A percentile compares a stretch with the other conserved stretches of the same genome.
Conservation (phyloP, 495 filamentous ascomycete genomes). For the Haplographium delicatum region DNA sequence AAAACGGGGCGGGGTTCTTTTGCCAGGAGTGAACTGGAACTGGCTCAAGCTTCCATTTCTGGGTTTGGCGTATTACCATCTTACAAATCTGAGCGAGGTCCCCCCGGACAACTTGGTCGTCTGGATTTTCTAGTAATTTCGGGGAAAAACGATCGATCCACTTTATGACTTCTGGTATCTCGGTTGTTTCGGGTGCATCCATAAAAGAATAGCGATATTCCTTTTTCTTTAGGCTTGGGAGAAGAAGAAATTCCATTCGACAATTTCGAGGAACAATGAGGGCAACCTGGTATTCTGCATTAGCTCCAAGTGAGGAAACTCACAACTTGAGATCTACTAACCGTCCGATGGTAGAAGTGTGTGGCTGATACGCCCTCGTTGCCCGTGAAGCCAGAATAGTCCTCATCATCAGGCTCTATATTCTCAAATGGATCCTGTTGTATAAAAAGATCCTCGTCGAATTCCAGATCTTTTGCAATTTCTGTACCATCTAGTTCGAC, state of each 20-base stretch:
- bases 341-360: slow-evolving; percentile 34
- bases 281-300: slow-evolving; percentile 13
- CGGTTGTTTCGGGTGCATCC: background rate
- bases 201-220: background rate
- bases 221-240: background rate
- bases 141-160: background rate
- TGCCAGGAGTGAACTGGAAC: background rate
- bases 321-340: no score
- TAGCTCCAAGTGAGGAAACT: background rate
- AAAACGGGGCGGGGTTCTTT: background rate
- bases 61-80: background rate
- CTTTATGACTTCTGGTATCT: background rate
- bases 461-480: slow-evolving; percentile 16
- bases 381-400: slow-evolving; percentile 34
- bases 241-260: slow-evolving; percentile 14
- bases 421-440: slow-evolving; percentile 29
- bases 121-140: background rate
- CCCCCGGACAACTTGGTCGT: background rate
- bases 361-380: slow-evolving; percentile 32
- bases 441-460: slow-evolving; percentile 30
- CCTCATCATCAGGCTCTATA: slow-evolving; percentile 32
- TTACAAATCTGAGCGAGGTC: slow-evolving; percentile 2
- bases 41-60: background rate
- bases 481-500: slow-evolving; percentile 25
- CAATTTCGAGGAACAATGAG: slow-evolving; percentile 12